Evolutionary conservation across 495 filamentous ascomycete species (phyloP).

Genomic region (Aspergillus sparsus): DNA sequence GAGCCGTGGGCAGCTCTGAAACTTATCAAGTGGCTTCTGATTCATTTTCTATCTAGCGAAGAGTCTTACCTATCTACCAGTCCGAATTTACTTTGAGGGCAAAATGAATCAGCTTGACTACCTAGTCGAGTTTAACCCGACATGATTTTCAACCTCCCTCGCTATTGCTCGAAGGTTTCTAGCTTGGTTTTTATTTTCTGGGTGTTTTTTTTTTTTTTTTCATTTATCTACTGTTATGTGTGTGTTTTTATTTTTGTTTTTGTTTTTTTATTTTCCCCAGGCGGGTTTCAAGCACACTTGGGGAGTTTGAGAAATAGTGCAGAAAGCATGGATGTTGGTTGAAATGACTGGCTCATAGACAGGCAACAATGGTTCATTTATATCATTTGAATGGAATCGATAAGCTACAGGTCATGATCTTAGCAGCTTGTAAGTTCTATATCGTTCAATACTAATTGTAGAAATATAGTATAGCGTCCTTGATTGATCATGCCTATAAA

Average conservation of each 20-base stretch:
- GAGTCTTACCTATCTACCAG: slow-evolving; percentile 9
- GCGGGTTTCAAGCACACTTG: slow-evolving; percentile 18
- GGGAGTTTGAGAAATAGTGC: slow-evolving; percentile 9
- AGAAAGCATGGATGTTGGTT: slow-evolving; percentile 16
- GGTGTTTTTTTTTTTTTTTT: slow-evolving; percentile 20
- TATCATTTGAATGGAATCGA: slow-evolving; percentile 3
- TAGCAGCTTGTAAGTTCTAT: neutral
- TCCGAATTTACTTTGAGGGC: slow-evolving; percentile 9
- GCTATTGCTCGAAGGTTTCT: slow-evolving; percentile 12
- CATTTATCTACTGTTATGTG: slow-evolving; percentile 18
- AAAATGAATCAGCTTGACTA: slow-evolving; percentile 20
- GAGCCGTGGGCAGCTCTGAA: neutral
- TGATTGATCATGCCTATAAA: no score
- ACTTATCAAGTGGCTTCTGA: neutral
- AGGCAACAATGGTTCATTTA: slow-evolving; percentile 21
- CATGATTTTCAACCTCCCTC: slow-evolving; percentile 18
- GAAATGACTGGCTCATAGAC: slow-evolving; percentile 29
- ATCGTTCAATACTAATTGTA: neutral
- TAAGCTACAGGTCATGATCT: no score
- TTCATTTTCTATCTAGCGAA: neutral
- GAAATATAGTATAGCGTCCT: neutral
- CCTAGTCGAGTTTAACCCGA: slow-evolving; percentile 34
- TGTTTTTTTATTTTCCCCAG: slow-evolving; percentile 24
- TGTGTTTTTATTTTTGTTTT: slow-evolving; percentile 20
- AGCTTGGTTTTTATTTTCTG: slow-evolving; percentile 17